Evolutionary conservation across 2,329 filamentous ascomycete genomes (phyloP), one percentile per base, ranked within the genome.

Genomic region (Trichoderma cornu-damae): DNA sequence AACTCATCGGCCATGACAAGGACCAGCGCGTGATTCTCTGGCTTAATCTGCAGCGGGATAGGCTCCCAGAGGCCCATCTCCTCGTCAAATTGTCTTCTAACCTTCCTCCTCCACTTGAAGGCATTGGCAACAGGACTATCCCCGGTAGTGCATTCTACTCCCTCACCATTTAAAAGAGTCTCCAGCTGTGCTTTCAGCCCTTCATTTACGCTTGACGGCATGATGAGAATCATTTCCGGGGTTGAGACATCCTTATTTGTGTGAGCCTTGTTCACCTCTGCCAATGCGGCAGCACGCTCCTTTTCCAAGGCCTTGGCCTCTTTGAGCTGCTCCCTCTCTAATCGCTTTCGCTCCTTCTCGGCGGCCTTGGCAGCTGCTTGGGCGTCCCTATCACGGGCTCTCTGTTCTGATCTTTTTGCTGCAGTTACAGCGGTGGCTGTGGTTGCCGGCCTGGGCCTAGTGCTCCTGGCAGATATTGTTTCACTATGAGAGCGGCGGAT

Each of bases 161-260:
- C 71, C 2, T 84, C 65, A 1, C 77, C 74, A 2, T 71, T 67
- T 0, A 87, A 73, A n/a, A 85, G 71, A 1, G 74, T 68, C 54
- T 78, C 71, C 4, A 80, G 69, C 46, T 81, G 79, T 1, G 75
- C 69, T 22, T 67, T 73, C 22, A 79, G 66, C 0, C 70, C 73
- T 0, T 76, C 69, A 20, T 79, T 71, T 1, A 93, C 72, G 1
- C 77, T 79, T 0, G 72, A 70, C 0, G 88, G 81, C 22, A 93
- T 73, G 63, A 89, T 82, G 1, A 90, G 78, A 50, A 93, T 85
- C 88, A 94, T 93, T 69, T 94, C 88, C 0, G 80, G 80, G 0
- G 84, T 82, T 0, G 88, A 87, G 0, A 85, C 74, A 63, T 89
- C 90, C 72, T 89, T 90, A 71, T 90, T 85, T 0, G 82, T 84